Conservation (phyloP, 164 flowering plant genomes). For the Litsea cubeba region DNA sequence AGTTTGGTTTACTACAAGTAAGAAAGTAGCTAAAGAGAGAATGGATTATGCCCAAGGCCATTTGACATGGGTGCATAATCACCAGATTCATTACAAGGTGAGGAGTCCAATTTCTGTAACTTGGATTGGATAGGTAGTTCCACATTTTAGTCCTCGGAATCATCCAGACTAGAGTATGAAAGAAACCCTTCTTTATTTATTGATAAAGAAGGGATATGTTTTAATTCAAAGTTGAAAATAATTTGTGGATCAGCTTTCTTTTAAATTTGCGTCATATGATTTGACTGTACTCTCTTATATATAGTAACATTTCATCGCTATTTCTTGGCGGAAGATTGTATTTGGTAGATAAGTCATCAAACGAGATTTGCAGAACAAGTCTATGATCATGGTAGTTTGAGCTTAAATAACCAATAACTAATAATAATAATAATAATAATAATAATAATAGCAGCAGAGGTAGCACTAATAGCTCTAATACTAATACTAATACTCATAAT, state of each 20-base stretch:
- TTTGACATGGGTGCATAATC: slow-evolving; percentile 59
- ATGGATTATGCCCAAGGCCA: slow-evolving; percentile 49
- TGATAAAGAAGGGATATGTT: slow-evolving; percentile 12
- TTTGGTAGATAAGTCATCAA: background rate
- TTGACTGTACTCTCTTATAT: background rate
- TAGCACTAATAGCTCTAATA: too few relatives aligned
- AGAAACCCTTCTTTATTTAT: slow-evolving; percentile 15
- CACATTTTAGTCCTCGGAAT: background rate
- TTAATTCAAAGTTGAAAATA: slow-evolving; percentile 1
- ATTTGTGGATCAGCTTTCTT: background rate
- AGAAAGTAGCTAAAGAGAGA: slow-evolving; percentile 19
- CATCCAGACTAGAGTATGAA: background rate
- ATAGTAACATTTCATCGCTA: too few relatives aligned
- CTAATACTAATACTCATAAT: too few relatives aligned
- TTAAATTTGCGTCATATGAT: too few relatives aligned
- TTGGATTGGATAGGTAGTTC: slow-evolving; percentile 36
- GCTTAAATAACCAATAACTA: background rate
- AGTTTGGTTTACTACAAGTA: slow-evolving; percentile 55
- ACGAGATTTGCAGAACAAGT: too few relatives aligned
- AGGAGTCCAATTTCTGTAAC: slow-evolving; percentile 82
- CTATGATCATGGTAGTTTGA: background rate
- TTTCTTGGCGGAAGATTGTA: too few relatives aligned
- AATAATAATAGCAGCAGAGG: too few relatives aligned
- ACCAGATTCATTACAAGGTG: slow-evolving; percentile 35
- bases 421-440: too few relatives aligned